These are phyloP conservation scores for Misopates orontium DNA, from an alignment of 257 asterid genomes.

Conservation along the genomic window DNA sequence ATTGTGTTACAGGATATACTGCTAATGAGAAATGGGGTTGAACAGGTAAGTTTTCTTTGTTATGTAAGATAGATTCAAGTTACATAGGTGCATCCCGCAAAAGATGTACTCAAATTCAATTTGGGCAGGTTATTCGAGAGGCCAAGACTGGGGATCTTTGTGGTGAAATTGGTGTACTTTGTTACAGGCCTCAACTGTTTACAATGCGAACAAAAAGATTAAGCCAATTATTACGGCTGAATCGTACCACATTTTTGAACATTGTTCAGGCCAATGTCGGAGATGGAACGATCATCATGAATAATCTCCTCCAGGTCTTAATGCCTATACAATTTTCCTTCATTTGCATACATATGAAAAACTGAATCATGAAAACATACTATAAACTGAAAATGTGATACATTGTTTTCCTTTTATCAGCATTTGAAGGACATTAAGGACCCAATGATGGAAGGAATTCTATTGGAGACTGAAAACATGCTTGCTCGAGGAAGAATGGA, in stretches of 20 bases:
- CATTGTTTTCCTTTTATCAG: constrained; percentile 30
- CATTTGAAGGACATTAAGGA: constrained; percentile 53
- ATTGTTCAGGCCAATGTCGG: constrained; percentile 61
- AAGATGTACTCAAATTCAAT: constrained; percentile 1
- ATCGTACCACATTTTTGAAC: constrained; percentile 51
- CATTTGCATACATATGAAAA: not conserved
- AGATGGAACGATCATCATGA: constrained; percentile 64
- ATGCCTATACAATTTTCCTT: not conserved
- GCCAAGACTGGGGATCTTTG: constrained; percentile 56
- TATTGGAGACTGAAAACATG: constrained; percentile 59
- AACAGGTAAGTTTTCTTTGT: constrained; percentile 37
- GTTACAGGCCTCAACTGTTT: constrained; percentile 63
- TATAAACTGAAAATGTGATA: not conserved
- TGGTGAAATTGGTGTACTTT: constrained; percentile 66
- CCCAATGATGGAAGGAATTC: constrained; percentile 59
- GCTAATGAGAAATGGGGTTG: constrained; percentile 31
- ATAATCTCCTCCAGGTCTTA: constrained; percentile 60
- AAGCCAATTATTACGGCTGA: constrained; percentile 56
- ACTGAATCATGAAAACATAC: not conserved
- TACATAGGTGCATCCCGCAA: not conserved
- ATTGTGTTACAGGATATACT: constrained; percentile 25
- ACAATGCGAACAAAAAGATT: constrained; percentile 57
- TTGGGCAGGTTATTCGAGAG: constrained; percentile 47
- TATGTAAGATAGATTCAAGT: not conserved
- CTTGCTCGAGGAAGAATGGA: constrained; percentile 70